These are phyloP conservation scores for Russula sp. DNA, from an alignment of 768 basidiomycete genomes.

Conservation along the genomic window DNA sequence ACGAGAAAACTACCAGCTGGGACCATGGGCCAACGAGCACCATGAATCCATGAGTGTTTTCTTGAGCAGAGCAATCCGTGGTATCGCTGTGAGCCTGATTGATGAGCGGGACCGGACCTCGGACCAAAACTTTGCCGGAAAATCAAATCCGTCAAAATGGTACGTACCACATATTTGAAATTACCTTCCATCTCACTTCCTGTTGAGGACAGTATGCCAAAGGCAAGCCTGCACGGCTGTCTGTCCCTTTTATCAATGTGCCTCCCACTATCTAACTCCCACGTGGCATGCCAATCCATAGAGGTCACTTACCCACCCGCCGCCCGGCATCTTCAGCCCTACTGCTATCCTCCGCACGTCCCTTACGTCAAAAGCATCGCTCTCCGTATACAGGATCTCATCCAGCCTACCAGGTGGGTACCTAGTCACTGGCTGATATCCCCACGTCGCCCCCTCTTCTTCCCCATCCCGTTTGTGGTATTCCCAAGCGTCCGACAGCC, in stretches of 20 bases:
- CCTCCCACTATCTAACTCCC: slow-evolving; percentile 29
- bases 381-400: slow-evolving; percentile 58
- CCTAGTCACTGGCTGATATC: slow-evolving; percentile 51
- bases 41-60: no score
- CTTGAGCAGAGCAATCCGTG: no score
- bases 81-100: no score
- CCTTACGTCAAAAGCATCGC: slow-evolving; percentile 50
- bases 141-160: no score
- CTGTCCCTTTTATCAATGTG: neutral
- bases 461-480: slow-evolving; percentile 42
- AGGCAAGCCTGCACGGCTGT: no score
- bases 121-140: no score
- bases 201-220: no score
- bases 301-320: slow-evolving; percentile 65
- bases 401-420: slow-evolving; percentile 59
- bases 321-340: slow-evolving; percentile 44
- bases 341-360: slow-evolving; percentile 56
- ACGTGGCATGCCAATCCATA: slow-evolving; percentile 52
- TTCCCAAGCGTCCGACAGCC: slow-evolving; percentile 62
- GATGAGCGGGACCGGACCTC: no score
- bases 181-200: no score
- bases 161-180: no score
- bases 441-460: slow-evolving; percentile 62
- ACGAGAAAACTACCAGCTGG: no score
- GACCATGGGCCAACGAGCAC: no score